Evolutionary conservation across 1,139 yeast genomes (phyloP), one percentile per base, ranked within the genome.

Genomic region (Zygoascus sp.): DNA sequence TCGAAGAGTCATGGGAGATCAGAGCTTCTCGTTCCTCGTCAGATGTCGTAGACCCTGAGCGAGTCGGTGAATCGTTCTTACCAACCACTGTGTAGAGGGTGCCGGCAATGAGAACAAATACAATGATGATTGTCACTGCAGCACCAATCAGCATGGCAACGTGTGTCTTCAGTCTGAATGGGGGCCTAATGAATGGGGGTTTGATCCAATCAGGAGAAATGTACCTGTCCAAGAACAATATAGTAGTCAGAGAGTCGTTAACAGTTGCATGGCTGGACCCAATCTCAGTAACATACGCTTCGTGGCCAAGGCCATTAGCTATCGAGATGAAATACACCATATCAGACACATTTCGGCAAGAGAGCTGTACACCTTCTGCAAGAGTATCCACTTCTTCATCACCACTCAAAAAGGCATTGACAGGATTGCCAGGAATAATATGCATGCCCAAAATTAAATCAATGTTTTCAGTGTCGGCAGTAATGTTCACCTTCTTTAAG

Each of bases 181-280:
- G 67, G 11, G 64, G 65, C 32, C 45, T 48, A 15, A 53, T 37
- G 21, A 59, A 50, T n/a, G 65, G 64, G 7, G 53, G 50, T 21
- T 49, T 40, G 13, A 86, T 63, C 96, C 97, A 88, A 2, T 64
- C 62, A 5, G 83, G 76, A 9, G 77, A 69, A 13, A 81, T 67
- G 4, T 92, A 90, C 46, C 80, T 71, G 57, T 89, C 96, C 27
- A 88, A 70, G 16, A 84, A 66, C 50, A 87, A 77, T 1, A 89
- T 79, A 50, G 96, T 87, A 2, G 67, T 47, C 9, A 22, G 34
- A 11, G 42, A 40, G 7, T 37, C 43, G 16, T 41, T 41, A n/a
- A n/a, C 30, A n/a, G 46, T 40, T 13, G 46, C 43, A 8, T 79
- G 70, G 0, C 89, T 74, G 56, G 90, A 81, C 1, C 96, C 97